A percentile compares a stretch with the other conserved stretches of the same genome.
Evolutionary conservation across 371 early-diverging fungal genomes (phyloP).

Genomic region (Dichotomocladium elegans): DNA sequence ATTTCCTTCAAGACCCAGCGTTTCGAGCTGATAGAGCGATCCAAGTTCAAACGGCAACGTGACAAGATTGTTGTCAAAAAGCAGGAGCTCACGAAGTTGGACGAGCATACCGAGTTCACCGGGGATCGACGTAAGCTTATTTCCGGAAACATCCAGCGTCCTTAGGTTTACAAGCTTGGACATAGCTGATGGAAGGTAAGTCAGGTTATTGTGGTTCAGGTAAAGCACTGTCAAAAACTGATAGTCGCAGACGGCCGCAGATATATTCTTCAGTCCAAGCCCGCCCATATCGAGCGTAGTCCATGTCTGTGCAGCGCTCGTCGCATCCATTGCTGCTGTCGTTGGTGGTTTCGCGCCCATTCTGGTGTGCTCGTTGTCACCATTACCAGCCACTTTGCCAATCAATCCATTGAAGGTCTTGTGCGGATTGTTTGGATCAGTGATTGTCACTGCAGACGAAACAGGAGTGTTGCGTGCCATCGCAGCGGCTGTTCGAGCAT

Average conservation of each 20-base stretch:
- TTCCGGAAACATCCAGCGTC: constrained; percentile 85
- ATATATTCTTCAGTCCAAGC: constrained; percentile 83
- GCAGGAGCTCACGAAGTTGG: constrained; percentile 78
- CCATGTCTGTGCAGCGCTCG: constrained; percentile 48
- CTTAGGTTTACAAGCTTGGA: constrained; percentile 62
- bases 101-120: constrained; percentile 88
- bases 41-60: constrained; percentile 93
- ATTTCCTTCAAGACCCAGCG: constrained; percentile 95
- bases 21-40: constrained; percentile 88
- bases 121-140: constrained; percentile 85
- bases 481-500: constrained; percentile 81
- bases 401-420: constrained; percentile 29
- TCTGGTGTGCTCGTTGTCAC: constrained; percentile 5
- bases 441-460: constrained; percentile 54
- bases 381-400: constrained; percentile 20
- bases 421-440: constrained; percentile 59
- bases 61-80: constrained; percentile 92
- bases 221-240: constrained; percentile 87
- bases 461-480: constrained; percentile 45
- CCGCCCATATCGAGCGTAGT: constrained; percentile 88
- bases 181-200: constrained; percentile 72
- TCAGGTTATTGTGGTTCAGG: constrained; percentile 90
- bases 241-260: constrained; percentile 72
- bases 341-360: constrained; percentile 10
- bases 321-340: neutral